A percentile compares a stretch with the other conserved stretches of the same genome.
These are phyloP conservation scores for Metschnikowia noctiluminum DNA, from an alignment of 805 yeast genomes.

Conservation along the genomic window DNA sequence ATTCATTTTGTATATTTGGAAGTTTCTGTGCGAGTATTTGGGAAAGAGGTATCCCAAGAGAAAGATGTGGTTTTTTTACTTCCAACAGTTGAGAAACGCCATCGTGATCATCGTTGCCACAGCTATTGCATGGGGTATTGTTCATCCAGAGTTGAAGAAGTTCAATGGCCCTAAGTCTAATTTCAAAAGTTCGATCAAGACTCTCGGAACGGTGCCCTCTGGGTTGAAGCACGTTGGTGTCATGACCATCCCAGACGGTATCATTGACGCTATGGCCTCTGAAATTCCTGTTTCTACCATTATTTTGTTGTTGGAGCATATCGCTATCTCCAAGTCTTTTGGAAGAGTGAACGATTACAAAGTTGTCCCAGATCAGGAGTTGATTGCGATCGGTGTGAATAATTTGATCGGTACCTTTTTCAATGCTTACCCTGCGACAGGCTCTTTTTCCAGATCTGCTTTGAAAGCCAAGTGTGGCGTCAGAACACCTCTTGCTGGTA, in stretches of 20 bases:
- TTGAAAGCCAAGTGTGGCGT: slow-evolving; percentile 94
- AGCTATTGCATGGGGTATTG: slow-evolving; percentile 74
- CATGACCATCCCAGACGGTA: slow-evolving; percentile 59
- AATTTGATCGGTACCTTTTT: slow-evolving; percentile 89
- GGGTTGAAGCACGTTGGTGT: slow-evolving; percentile 79
- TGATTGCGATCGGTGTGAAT: slow-evolving; percentile 89
- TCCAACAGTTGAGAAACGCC: slow-evolving; percentile 76
- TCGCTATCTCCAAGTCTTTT: slow-evolving; percentile 89
- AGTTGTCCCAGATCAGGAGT: slow-evolving; percentile 88
- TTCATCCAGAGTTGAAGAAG: slow-evolving; percentile 42
- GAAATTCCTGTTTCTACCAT: slow-evolving; percentile 86
- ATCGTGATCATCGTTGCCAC: slow-evolving; percentile 79
- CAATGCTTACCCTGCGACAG: slow-evolving; percentile 93
- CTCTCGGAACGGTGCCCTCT: slow-evolving; percentile 76
- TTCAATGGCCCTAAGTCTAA: slow-evolving; percentile 29
- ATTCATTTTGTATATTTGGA: slow-evolving; percentile 69
- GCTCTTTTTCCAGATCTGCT: slow-evolving; percentile 93
- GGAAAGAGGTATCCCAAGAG: slow-evolving; percentile 62
- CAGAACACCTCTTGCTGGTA: slow-evolving; percentile 89
- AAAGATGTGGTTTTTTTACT: slow-evolving; percentile 60
- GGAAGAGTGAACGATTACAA: slow-evolving; percentile 91
- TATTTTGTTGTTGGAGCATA: slow-evolving; percentile 82
- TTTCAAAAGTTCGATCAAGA: slow-evolving; percentile 47
- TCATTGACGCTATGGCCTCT: slow-evolving; percentile 58
- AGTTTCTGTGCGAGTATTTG: slow-evolving; percentile 55